Conservation (phyloP, 345 rosid genomes). For the Combretum micranthum region DNA sequence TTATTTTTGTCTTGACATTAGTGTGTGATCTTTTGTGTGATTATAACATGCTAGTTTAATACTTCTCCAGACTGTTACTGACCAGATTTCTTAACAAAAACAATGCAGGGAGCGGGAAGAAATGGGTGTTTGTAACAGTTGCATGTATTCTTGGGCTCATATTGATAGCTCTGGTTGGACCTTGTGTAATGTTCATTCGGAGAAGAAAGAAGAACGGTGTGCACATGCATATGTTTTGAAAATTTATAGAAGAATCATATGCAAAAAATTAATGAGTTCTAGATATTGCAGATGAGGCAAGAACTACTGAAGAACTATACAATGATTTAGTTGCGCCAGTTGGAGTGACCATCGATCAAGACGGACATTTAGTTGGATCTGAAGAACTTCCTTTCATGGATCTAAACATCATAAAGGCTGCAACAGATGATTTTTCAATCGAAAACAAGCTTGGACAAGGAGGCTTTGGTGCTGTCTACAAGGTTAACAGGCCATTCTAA, state of each 20-base stretch:
- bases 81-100: not conserved
- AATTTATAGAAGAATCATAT: no score
- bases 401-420: constrained; percentile 12
- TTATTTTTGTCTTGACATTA: no score
- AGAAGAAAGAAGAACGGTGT: constrained; percentile 4
- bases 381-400: constrained; percentile 30
- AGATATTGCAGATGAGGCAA: constrained; percentile 15
- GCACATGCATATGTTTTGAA: no score
- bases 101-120: constrained; percentile 24
- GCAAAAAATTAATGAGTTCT: no score
- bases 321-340: constrained; percentile 17
- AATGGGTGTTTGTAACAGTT: constrained; percentile 9
- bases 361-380: constrained; percentile 15
- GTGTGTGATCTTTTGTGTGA: no score
- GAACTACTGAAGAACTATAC: constrained; percentile 12
- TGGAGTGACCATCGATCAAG: constrained; percentile 13
- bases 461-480: constrained; percentile 37
- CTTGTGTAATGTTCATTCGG: not conserved
- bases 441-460: constrained; percentile 33
- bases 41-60: no score
- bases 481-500: constrained; percentile 12
- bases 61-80: not conserved
- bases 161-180: constrained; percentile 14
- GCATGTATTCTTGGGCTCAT: constrained; percentile 1
- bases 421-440: constrained; percentile 28